Conservation (phyloP, 1,284 basidiomycete species). For the Thelephora terrestris region DNA sequence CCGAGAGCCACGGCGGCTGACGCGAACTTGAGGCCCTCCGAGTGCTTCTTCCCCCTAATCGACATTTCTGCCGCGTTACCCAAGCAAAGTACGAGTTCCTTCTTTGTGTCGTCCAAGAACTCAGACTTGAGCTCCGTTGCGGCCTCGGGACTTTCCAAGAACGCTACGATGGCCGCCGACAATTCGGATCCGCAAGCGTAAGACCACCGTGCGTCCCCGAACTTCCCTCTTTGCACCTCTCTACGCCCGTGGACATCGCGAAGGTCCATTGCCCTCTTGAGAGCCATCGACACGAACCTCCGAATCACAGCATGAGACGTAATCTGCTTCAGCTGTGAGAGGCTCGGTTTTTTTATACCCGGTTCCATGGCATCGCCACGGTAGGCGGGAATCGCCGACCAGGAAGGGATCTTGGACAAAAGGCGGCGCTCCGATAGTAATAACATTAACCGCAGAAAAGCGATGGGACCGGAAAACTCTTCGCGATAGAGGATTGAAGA, state of each 20-base stretch:
- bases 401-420: too few relatives aligned
- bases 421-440: too few relatives aligned
- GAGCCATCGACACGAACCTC: constrained; percentile 14
- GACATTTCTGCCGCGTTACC: constrained; percentile 28
- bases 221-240: constrained; percentile 5
- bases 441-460: too few relatives aligned
- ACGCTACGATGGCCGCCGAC: constrained; percentile 17
- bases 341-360: not conserved
- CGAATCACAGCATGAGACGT: constrained; percentile 15
- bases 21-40: constrained; percentile 19
- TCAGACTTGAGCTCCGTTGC: constrained; percentile 15
- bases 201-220: constrained; percentile 13
- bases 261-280: constrained; percentile 13
- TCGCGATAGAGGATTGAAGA: too few relatives aligned
- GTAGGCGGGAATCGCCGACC: too few relatives aligned
- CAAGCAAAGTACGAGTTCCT: constrained; percentile 22
- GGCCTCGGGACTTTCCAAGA: constrained; percentile 13
- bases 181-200: constrained; percentile 22
- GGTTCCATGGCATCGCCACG: too few relatives aligned
- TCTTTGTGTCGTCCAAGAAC: constrained; percentile 13
- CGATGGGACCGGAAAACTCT: too few relatives aligned
- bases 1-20: constrained; percentile 4
- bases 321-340: constrained; percentile 19
- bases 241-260: constrained; percentile 12
- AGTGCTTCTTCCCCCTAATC: constrained; percentile 10